Evolutionary conservation across 225 moss, liverwort and hornwort genomes (phyloP).

Genomic region (Straminergon stramineum): DNA sequence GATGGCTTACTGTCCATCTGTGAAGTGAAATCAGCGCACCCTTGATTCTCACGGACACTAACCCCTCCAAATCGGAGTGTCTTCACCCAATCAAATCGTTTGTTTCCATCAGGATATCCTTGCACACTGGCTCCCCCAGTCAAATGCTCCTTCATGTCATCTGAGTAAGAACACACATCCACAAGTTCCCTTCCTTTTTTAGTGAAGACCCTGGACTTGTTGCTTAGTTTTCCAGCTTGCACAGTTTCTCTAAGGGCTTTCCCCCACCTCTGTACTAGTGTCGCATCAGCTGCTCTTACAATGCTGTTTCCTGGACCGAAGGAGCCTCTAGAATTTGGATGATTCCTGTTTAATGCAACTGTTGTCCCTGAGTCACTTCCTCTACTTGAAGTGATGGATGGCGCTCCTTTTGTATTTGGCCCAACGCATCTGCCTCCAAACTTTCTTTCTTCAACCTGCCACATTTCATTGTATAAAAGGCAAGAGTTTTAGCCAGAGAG

Average conservation of each 20-base stretch:
- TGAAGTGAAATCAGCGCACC: not conserved
- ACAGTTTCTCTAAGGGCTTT: not conserved
- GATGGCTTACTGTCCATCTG: not conserved
- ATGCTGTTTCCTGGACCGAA: not conserved
- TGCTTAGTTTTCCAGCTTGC: conserved; percentile 5
- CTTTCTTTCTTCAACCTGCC: conserved; percentile 11
- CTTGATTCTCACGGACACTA: conserved; percentile 3
- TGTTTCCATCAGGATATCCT: conserved; percentile 43
- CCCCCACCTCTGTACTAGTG: not conserved
- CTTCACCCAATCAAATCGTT: conserved; percentile 85
- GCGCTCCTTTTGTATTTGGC: not conserved
- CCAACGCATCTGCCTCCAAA: not conserved
- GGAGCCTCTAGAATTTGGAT: not conserved
- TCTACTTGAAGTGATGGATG: not conserved
- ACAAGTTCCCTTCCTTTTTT: conserved; percentile 3
- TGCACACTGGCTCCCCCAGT: conserved; percentile 16
- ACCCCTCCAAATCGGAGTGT: conserved; percentile 34
- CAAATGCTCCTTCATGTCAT: conserved; percentile 17
- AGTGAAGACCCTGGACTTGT: not conserved
- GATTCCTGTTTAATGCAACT: not conserved
- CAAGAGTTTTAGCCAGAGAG: not conserved
- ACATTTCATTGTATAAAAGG: not conserved
- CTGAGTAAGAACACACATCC: conserved; percentile 14
- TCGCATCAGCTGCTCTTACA: not conserved
- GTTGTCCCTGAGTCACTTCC: not conserved